Conservation (phyloP, 169 alveolate species). For the Perkinsus chesapeaki region DNA sequence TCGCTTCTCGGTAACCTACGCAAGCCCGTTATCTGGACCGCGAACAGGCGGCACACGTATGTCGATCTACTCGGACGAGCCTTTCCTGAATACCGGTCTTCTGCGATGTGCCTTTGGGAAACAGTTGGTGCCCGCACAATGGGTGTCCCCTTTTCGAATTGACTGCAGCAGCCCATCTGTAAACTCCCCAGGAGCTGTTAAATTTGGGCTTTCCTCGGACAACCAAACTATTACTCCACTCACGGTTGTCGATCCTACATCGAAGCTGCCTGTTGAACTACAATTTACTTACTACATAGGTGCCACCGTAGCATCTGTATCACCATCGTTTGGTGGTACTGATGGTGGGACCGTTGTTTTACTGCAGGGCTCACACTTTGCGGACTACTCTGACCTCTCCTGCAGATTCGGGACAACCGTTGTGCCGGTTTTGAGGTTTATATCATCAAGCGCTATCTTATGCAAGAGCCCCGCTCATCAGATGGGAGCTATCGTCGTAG, state of each 20-base stretch:
- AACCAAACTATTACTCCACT: not conserved
- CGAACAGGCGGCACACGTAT: slow-evolving; percentile 26
- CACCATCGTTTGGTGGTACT: slow-evolving; percentile 26
- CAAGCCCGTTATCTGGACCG: slow-evolving; percentile 23
- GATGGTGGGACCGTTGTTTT: slow-evolving; percentile 30
- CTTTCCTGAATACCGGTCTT: slow-evolving; percentile 18
- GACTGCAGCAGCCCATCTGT: not conserved
- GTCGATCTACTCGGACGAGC: slow-evolving; percentile 13
- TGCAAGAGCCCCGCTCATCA: slow-evolving; percentile 1
- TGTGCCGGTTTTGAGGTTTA: slow-evolving; percentile 8
- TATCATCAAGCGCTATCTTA: not conserved
- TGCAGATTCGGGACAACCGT: slow-evolving; percentile 24
- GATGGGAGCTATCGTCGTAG: not conserved
- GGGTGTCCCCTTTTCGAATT: slow-evolving; percentile 20
- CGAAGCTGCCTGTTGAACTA: not conserved
- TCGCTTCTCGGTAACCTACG: not conserved
- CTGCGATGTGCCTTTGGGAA: slow-evolving; percentile 24
- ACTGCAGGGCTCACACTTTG: slow-evolving; percentile 28
- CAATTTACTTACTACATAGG: slow-evolving; percentile 24
- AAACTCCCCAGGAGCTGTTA: not conserved
- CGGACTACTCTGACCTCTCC: slow-evolving; percentile 21
- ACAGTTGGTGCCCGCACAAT: slow-evolving; percentile 13
- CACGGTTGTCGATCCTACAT: not conserved
- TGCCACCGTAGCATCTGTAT: slow-evolving; percentile 27
- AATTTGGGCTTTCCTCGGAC: not conserved